Evolutionary conservation across 192 early-diverging fungal species (phyloP).

Genomic region (Dispira simplex): DNA sequence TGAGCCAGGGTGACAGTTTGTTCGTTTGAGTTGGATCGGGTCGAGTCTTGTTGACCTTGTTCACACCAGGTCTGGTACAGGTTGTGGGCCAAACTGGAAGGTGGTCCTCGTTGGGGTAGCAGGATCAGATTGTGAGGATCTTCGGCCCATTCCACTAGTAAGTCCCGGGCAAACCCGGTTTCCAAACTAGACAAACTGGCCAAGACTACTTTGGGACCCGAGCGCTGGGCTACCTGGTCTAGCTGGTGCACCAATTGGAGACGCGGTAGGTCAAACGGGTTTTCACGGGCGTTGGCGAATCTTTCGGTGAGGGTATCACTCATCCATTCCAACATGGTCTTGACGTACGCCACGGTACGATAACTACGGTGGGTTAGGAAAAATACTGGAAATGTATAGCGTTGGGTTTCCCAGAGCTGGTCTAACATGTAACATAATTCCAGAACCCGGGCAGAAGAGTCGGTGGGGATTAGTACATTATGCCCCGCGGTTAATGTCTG

Average conservation of each 20-base stretch:
- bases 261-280: conserved; percentile 84
- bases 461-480: conserved; percentile 79
- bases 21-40: neutral
- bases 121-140: conserved; percentile 3
- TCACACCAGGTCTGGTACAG: conserved; percentile 4
- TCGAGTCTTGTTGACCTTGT: neutral
- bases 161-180: conserved; percentile 61
- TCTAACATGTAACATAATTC: conserved; percentile 85
- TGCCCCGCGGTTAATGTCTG: conserved; percentile 44
- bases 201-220: conserved; percentile 69
- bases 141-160: conserved; percentile 59
- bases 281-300: conserved; percentile 54
- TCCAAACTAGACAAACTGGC: conserved; percentile 68
- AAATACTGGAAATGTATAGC: conserved; percentile 49
- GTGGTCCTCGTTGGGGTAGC: neutral
- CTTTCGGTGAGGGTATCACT: conserved; percentile 55
- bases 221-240: conserved; percentile 46
- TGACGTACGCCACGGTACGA: conserved; percentile 67
- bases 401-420: conserved; percentile 57
- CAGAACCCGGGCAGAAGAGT: conserved; percentile 75
- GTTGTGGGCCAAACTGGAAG: neutral
- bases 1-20: conserved; percentile 14
- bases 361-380: conserved; percentile 62
- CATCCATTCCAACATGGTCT: conserved; percentile 95
- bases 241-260: conserved; percentile 48